phyloP scores from a whole-genome alignment of 2,329 filamentous ascomycete species.

The Penicillium sp. region DNA sequence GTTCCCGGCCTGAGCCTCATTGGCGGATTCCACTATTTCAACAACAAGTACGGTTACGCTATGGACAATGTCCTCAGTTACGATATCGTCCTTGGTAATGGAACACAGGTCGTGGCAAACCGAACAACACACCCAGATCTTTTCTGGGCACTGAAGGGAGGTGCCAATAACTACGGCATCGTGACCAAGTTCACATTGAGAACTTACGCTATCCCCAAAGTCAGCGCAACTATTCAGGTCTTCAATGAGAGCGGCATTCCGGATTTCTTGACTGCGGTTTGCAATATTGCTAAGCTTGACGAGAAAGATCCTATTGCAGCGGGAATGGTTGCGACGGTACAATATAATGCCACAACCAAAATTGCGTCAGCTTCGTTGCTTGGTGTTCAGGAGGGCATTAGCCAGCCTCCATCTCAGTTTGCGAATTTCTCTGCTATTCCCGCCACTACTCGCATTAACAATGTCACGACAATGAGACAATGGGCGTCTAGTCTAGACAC shows the following conservation, averaged over 20 bases:
- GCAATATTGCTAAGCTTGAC: conserved; percentile 33
- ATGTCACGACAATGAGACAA: conserved; percentile 36
- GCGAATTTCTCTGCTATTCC: conserved; percentile 43
- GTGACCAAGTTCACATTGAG: conserved; percentile 42
- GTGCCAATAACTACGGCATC: conserved; percentile 43
- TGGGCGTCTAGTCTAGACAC: conserved; percentile 39
- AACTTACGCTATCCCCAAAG: conserved; percentile 29
- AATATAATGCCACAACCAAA: conserved; percentile 36
- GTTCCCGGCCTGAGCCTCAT: conserved; percentile 45
- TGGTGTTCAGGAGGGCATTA: conserved; percentile 44
- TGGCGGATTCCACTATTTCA: conserved; percentile 44
- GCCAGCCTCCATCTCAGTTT: conserved; percentile 42
- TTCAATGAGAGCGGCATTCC: conserved; percentile 36
- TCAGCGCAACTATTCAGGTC: conserved; percentile 44
- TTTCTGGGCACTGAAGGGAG: conserved; percentile 47
- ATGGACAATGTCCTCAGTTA: conserved; percentile 44
- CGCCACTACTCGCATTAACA: conserved; percentile 28
- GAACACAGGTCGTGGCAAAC: conserved; percentile 36
- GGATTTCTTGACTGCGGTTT: conserved; percentile 39
- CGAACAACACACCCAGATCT: conserved; percentile 35
- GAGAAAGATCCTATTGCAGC: conserved; percentile 36
- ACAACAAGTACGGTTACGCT: conserved; percentile 41
- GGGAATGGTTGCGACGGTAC: conserved; percentile 42
- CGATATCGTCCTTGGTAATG: conserved; percentile 42
- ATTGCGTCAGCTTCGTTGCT: conserved; percentile 33